Evolutionary conservation across 164 flowering plant species (phyloP).

Genomic region (Stephania yunnanensis): DNA sequence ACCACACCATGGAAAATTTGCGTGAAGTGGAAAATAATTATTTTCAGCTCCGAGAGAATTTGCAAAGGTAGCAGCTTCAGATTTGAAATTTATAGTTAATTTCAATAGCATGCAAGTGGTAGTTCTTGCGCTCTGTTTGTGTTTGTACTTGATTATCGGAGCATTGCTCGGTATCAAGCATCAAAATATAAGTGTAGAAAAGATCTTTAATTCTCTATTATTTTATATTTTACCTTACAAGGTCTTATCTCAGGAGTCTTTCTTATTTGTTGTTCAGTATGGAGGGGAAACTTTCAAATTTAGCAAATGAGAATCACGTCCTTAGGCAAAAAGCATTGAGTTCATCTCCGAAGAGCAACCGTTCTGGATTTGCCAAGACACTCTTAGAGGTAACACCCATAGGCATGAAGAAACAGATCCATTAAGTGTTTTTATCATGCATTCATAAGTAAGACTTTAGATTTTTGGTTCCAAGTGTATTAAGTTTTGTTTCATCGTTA

Average conservation of each 20-base stretch:
- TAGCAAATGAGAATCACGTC: slow-evolving; percentile 82
- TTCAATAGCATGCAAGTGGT: neutral
- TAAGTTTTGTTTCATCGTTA: neutral
- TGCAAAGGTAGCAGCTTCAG: slow-evolving; percentile 48
- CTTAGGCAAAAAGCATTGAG: slow-evolving; percentile 69
- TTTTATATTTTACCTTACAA: neutral
- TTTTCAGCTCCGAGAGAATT: slow-evolving; percentile 52
- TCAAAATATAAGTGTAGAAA: neutral
- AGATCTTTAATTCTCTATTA: neutral
- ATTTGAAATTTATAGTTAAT: neutral
- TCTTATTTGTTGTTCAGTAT: slow-evolving; percentile 34
- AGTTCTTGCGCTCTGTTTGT: neutral
- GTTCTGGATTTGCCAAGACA: slow-evolving; percentile 44
- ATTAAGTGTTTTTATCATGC: no score
- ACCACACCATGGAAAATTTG: slow-evolving; percentile 48
- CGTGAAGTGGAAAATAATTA: slow-evolving; percentile 61
- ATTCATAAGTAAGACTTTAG: neutral
- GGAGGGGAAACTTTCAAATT: slow-evolving; percentile 69
- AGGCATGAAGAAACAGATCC: neutral
- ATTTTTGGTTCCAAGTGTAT: neutral
- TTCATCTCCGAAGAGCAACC: slow-evolving; percentile 46
- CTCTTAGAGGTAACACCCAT: slow-evolving; percentile 46
- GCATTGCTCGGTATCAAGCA: neutral
- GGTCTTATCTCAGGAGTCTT: slow-evolving; percentile 2
- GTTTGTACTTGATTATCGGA: neutral